Conservation (phyloP, 2,329 filamentous ascomycete genomes). For the Diaporthe vexans region DNA sequence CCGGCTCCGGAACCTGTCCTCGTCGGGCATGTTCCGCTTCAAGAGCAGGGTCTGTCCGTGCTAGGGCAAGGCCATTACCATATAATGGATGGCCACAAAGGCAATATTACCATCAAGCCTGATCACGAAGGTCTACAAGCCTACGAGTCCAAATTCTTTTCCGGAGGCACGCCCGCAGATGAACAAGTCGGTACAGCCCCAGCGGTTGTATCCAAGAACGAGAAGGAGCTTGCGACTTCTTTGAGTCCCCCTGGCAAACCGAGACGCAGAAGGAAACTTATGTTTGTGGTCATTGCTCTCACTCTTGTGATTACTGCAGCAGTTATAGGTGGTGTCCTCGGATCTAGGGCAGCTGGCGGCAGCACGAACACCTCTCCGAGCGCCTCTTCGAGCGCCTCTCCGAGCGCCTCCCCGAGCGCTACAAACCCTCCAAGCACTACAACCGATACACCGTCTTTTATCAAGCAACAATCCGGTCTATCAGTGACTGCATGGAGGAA, state of each 20-base stretch:
- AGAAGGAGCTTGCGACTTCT: no score
- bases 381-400: no score
- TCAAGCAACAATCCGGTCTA: not conserved
- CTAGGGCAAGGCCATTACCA: not conserved
- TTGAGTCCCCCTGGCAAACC: no score
- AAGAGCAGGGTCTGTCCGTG: not conserved
- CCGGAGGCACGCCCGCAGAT: not conserved
- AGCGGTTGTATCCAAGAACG: no score
- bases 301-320: no score
- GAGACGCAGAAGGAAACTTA: no score
- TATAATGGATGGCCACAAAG: not conserved
- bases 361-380: no score
- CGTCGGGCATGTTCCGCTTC: not conserved
- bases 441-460: not conserved
- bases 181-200: no score
- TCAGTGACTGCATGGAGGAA: not conserved
- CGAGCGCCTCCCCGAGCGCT: not conserved
- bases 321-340: no score
- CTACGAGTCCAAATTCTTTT: not conserved
- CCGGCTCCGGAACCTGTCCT: not conserved
- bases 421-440: not conserved
- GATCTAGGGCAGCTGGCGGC: no score
- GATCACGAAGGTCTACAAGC: not conserved
- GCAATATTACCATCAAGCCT: no score
- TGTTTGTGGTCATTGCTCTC: no score